Evolutionary conservation across 2,329 filamentous ascomycete genomes (phyloP), one percentile per base, ranked within the genome.

Genomic region (Fusarium staphyleae): DNA sequence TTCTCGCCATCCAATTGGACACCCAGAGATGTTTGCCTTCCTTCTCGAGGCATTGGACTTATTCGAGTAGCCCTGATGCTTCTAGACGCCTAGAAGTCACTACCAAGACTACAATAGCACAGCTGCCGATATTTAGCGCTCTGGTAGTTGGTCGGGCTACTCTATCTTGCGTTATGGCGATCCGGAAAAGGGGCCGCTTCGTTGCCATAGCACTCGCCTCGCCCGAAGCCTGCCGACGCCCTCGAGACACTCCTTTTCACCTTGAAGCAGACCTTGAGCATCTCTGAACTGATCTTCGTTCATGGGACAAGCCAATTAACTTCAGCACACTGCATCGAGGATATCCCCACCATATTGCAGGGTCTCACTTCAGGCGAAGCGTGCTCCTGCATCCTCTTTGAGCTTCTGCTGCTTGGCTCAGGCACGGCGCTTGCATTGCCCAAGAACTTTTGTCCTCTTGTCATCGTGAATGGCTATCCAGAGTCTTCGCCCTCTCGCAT

Each of bases 401-500:
- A 56, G 42, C 12, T 40, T 52, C 32, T 44, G 32, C 26, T 30
- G 22, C 46, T 35, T 47, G 43, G 33, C 16, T 34, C 29, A 30
- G 22, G 28, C 39, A 24, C 46, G 40, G 32, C 34, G 34, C 48
- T 53, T 51, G 44, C 44, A 50, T 48, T 49, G 9, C 36, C 52
- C 32, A 30, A 66, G 62, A 57, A 66, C 64, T 67, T 67, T 66
- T 67, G 60, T 48, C 43, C 15, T 34, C 30, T 33, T 18, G 26
- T 32, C 48, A 47, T 43, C 32, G 13, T 34, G 55, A 22, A 33
- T 43, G 29, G 18, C 50, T 52, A 50, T 36, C 24, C 13, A 35
- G 24, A 41, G 14, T 26, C 33, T 49, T 29, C 47, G 34, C 41
- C 24, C 26, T 29, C 34, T 60, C 19, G 24, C 42, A 36, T 29